Conservation (phyloP, 2,329 filamentous ascomycete species). For the Monilinia fructigena region DNA sequence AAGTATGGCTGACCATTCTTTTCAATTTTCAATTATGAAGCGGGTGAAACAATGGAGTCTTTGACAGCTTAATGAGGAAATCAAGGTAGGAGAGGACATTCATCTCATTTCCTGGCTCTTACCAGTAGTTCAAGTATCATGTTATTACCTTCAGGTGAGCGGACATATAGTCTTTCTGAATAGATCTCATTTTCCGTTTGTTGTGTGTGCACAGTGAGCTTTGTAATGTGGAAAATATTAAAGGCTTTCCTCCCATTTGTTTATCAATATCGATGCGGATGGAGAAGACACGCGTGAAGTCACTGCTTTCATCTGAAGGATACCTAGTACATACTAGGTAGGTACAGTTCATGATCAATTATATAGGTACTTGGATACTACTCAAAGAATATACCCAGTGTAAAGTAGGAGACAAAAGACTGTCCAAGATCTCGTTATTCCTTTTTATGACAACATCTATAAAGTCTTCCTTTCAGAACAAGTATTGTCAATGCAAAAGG, state of each 20-base stretch:
- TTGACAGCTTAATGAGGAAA: background rate
- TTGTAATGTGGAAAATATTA: background rate
- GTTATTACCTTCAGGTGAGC: background rate
- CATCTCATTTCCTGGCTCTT: background rate
- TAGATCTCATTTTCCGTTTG: background rate
- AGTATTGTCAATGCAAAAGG: background rate
- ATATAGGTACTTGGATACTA: background rate
- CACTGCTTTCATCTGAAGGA: background rate
- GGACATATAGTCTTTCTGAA: background rate
- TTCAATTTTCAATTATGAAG: background rate
- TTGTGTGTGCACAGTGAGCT: background rate
- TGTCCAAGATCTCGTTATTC: too few species aligned
- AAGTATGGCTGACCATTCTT: too few species aligned
- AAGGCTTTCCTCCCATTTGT: background rate
- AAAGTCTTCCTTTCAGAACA: background rate
- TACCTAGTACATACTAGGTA: too few species aligned
- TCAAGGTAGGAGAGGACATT: too few species aligned
- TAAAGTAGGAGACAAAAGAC: background rate
- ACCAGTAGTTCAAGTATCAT: background rate
- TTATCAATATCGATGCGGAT: background rate
- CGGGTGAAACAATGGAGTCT: fast-evolving
- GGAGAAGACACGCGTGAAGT: background rate
- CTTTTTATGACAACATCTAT: background rate
- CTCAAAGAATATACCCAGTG: background rate
- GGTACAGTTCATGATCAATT: background rate